Evolutionary conservation across 345 rosid genomes (phyloP), one percentile per base, ranked within the genome.

Genomic region (Euphorbia lathyris): DNA sequence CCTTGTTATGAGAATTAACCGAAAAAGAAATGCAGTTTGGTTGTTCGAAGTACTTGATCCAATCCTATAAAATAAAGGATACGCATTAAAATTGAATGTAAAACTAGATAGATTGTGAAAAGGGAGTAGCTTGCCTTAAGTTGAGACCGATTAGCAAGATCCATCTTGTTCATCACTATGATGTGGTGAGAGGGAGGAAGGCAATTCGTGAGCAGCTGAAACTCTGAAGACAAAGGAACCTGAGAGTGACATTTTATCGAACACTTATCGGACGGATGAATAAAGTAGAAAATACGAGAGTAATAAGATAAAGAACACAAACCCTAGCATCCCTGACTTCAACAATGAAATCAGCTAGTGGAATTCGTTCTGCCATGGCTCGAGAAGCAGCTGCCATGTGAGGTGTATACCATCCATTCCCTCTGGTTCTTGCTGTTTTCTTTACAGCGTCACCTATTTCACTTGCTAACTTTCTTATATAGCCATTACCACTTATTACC

Each of bases 301-400:
- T 38, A 0, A 30, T 40, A 3, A 22, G 27, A 7, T 7, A 29
- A 30, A 16, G 50, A 58, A 22, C 12, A 30, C 22, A 68, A 69
- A 90, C 97, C 79, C 92, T 78, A 10, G 98, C 97, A 52, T 90
- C 98, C 80, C 97, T 82, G 69, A 90, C 86, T 69, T 93, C 90
- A 20, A 84, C 65, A 42, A 93, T 45, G 53, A 84, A 69, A 79
- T 92, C 96, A 27, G 79, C 92, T 4, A 87, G 48, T 0, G 90
- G 86, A 47, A 90, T 66, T 27, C 98, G 86, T 38, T 90, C 79
- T 1, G 80, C 75, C 1, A 93, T 80, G 53, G 92, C 97, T 2
- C 78, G 74, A 62, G 89, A 79, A 3, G 96, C 86, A 20, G 97
- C 86, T 9, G 89, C 86, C 98, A 90, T 93, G 85, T 86, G 90